Evolutionary conservation across 148 eudicot genomes (phyloP).

Genomic region (Rhododendron griersonianum): DNA sequence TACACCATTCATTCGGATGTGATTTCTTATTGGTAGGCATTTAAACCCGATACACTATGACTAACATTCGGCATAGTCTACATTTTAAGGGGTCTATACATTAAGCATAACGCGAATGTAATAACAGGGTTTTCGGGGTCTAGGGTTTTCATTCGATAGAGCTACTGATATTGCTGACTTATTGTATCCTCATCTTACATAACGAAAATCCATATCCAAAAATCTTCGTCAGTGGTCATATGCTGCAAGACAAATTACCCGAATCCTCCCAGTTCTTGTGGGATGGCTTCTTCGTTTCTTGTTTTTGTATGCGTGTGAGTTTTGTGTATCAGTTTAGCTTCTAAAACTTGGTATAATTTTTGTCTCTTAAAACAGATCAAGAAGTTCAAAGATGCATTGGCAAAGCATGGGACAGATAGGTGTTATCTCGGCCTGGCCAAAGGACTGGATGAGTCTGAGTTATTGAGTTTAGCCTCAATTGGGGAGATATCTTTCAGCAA

Average conservation of each 20-base stretch:
- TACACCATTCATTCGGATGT: not conserved
- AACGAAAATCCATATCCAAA: not conserved
- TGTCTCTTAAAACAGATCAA: conserved; percentile 53
- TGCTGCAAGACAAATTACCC: not conserved
- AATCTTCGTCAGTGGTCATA: not conserved
- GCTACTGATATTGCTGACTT: not conserved
- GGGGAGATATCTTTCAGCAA: conserved; percentile 44
- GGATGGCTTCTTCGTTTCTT: not conserved
- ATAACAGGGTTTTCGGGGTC: not conserved
- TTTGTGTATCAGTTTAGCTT: not conserved
- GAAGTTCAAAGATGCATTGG: conserved; percentile 82
- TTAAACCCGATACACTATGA: not conserved
- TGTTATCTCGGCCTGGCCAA: conserved; percentile 59
- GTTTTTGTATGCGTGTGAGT: not conserved
- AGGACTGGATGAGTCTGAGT: conserved; percentile 73
- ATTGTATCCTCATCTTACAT: not conserved
- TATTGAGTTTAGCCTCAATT: conserved; percentile 49
- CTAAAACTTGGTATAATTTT: not conserved
- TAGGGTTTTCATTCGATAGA: not conserved
- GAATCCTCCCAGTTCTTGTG: not conserved
- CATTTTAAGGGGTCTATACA: not conserved
- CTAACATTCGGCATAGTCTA: not conserved
- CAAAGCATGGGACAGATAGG: conserved; percentile 51
- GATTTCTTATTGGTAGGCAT: not conserved
- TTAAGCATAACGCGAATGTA: too few relatives aligned